These are phyloP conservation scores for Metarhizium guizhouense DNA, from an alignment of 2,329 filamentous ascomycete species.

Conservation along the genomic window DNA sequence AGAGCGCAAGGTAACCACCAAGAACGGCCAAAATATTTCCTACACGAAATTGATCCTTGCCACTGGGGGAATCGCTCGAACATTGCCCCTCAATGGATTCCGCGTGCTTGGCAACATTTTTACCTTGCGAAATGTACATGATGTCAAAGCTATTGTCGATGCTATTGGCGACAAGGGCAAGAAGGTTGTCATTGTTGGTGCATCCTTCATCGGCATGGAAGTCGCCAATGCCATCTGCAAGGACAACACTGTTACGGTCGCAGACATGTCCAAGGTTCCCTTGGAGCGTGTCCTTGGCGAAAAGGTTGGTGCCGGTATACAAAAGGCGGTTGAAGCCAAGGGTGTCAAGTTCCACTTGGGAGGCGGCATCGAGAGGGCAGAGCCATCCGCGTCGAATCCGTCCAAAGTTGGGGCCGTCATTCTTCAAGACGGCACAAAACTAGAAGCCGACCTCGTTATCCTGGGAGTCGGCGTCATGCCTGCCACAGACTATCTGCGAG, in stretches of 20 bases:
- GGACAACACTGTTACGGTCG: conserved; percentile 74
- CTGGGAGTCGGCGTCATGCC: conserved; percentile 85
- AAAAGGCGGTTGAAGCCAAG: conserved; percentile 69
- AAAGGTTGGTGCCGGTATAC: conserved; percentile 72
- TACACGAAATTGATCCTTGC: conserved; percentile 90
- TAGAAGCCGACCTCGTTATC: conserved; percentile 84
- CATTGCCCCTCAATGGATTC: conserved; percentile 74
- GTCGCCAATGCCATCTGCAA: conserved; percentile 75
- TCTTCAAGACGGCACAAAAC: conserved; percentile 75
- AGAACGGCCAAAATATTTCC: conserved; percentile 57
- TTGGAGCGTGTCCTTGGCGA: conserved; percentile 80
- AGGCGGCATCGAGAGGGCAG: conserved; percentile 74
- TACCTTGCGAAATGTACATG: conserved; percentile 65
- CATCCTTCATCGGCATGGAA: conserved; percentile 97
- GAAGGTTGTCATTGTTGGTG: conserved; percentile 87
- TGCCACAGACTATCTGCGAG: conserved; percentile 71
- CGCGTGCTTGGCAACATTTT: conserved; percentile 85
- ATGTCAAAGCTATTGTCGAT: conserved; percentile 67
- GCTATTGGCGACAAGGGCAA: conserved; percentile 78
- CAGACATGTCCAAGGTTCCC: conserved; percentile 82
- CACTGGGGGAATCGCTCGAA: conserved; percentile 71
- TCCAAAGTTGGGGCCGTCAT: conserved; percentile 70
- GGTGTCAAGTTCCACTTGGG: conserved; percentile 83
- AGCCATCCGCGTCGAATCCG: conserved; percentile 56
- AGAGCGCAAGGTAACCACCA: conserved; percentile 64